Conservation (phyloP, 2,329 filamentous ascomycete genomes). For the Thelonectria blattea region DNA sequence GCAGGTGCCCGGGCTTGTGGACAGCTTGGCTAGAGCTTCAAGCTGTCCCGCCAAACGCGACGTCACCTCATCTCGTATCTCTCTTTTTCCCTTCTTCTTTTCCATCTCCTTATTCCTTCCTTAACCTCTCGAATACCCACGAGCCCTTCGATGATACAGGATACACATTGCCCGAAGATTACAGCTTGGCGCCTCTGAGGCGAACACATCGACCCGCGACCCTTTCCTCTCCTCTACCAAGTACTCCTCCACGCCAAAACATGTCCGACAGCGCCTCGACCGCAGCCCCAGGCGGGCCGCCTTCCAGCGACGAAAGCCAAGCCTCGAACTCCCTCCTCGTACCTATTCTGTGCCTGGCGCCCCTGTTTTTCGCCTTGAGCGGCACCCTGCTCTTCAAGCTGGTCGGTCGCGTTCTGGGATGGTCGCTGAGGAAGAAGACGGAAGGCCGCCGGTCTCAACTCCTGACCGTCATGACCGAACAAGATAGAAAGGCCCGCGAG, state of each 20-base stretch:
- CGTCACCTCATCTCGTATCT: constrained; percentile 18
- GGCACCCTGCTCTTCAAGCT: constrained; percentile 33
- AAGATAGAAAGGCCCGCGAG: constrained; percentile 49
- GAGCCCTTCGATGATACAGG: constrained; percentile 11
- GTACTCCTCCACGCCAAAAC: neutral
- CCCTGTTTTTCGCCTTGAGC: constrained; percentile 32
- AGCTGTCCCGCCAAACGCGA: constrained; percentile 19
- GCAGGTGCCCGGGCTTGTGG: constrained; percentile 7
- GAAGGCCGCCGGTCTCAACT: constrained; percentile 66
- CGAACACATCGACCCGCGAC: constrained; percentile 5
- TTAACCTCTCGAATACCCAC: neutral
- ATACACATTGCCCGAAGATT: neutral
- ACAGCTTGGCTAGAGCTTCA: constrained; percentile 17
- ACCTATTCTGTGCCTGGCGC: constrained; percentile 20
- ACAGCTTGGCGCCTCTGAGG: constrained; percentile 9
- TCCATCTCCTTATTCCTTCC: neutral
- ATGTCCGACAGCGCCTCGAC: constrained; percentile 17
- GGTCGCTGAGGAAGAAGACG: constrained; percentile 67
- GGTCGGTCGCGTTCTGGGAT: constrained; percentile 59
- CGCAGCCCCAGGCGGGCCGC: constrained; percentile 11
- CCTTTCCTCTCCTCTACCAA: neutral
- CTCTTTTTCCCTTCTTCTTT: neutral
- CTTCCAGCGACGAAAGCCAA: neutral
- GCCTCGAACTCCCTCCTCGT: constrained; percentile 16
- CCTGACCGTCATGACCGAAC: constrained; percentile 56